Evolutionary conservation across 2,329 filamentous ascomycete genomes (phyloP), one percentile per base, ranked within the genome.

Genomic region (Alternaria conjuncta): DNA sequence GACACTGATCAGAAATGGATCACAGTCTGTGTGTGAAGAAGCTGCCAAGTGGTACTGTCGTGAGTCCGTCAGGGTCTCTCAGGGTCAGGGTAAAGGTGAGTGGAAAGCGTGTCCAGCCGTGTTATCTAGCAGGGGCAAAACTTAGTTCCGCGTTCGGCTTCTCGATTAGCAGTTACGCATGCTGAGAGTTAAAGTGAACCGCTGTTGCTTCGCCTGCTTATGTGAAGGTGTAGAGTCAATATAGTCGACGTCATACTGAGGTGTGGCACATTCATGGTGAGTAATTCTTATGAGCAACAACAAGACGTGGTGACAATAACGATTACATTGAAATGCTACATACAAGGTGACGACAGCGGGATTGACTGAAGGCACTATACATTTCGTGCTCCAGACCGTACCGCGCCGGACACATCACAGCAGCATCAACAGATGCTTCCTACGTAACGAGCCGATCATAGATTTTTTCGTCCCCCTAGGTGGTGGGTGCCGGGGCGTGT

Each of bases 401-500:
- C 25, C 32, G 45, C 55, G 44, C 36, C 41, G 32, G 15, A 54
- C 25, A 43, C 10, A 44, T 6, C 10, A 46, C 21, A 18, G 21
- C 41, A 44, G 21, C 61, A 57, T 64, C 61, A 46, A 46, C 20
- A 46, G 47, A 60, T 36, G 57, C 57, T 23, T 58, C 28, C 49
- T 68, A 81, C 61, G 57, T 78, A 81, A 80, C 75, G 63, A 72
- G 76, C 80, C 81, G 79, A 80, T 84, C 83, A 83, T 83, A 79
- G 77, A 68, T 68, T 76, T 66, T 81, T 77, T 79, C 80, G 79
- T 78, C 81, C 78, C 80, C 76, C 78, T 79, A 79, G 80, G 81
- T 83, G 82, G 82, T 83, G 79, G 70, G 68, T 79, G 78, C 80
- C 80, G 76, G 81, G 77, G 79, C 81, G 82, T 81, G 65, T 82